Percentiles rank a stretch among this genome's conserved stretches.
Conservation (phyloP, 2,329 filamentous ascomycete species). For the Penicillium sp. region DNA sequence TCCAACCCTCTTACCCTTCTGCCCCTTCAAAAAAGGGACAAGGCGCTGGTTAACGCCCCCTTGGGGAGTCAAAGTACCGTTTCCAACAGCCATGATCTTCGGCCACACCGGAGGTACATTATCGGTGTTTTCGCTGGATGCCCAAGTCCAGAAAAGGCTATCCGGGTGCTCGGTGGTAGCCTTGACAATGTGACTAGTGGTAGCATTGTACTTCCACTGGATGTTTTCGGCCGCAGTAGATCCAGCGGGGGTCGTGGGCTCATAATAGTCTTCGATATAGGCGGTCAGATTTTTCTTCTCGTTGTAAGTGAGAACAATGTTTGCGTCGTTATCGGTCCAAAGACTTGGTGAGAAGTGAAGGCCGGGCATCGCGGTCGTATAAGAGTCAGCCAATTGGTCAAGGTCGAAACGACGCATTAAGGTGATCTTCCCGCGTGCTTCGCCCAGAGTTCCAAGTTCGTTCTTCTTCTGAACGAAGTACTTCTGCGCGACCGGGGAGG, state of each 20-base stretch:
- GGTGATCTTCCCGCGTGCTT: constrained; percentile 41
- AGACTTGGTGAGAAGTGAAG: constrained; percentile 47
- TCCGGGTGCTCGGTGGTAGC: constrained; percentile 38
- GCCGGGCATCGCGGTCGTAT: constrained; percentile 44
- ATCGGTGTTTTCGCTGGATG: constrained; percentile 45
- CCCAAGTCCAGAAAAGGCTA: constrained; percentile 51
- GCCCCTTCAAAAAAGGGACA: constrained; percentile 34
- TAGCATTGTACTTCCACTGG: constrained; percentile 48
- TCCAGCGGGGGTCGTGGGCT: constrained; percentile 33
- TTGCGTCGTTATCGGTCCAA: constrained; percentile 47
- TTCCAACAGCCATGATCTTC: constrained; percentile 49
- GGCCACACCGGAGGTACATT: constrained; percentile 46
- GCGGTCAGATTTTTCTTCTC: constrained; percentile 37
- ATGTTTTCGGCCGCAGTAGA: constrained; percentile 42
- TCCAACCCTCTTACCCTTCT: constrained; percentile 49
- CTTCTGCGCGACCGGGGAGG: constrained; percentile 36
- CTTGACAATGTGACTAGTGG: constrained; percentile 38
- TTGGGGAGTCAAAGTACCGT: constrained; percentile 38
- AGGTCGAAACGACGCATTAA: constrained; percentile 51
- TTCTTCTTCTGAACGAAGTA: constrained; percentile 44
- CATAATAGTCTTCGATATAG: constrained; percentile 54
- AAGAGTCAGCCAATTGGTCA: constrained; percentile 36
- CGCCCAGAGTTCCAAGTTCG: constrained; percentile 37
- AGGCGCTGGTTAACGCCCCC: constrained; percentile 51
- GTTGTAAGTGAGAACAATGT: constrained; percentile 48